Base-by-base conservation (phyloP, 805 yeast species). In the Pichia gijzeniarum region DNA sequence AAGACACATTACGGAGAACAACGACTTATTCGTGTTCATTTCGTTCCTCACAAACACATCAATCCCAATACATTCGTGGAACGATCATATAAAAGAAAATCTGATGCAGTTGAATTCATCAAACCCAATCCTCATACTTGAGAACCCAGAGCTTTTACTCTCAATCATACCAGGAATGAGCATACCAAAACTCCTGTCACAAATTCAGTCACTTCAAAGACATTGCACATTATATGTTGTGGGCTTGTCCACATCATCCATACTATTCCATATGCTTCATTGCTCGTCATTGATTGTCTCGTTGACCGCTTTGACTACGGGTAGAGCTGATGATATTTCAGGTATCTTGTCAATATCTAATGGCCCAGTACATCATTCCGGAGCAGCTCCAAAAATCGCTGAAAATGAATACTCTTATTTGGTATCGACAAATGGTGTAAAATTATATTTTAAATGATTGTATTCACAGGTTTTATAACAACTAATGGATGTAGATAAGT, bases 291-390 rank as follows among this genome's bases (percentile, higher is more conserved):
- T 79, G 35, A 68, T 78, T 34, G 52, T 87, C n/a, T 68, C 73
- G 18, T 57, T 87, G 31, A 74, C 76, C 54, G 89, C 95, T 1
- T 65, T 88, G 48, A 70, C 75, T 3, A 86, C 95, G 0, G 95
- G 95, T 0, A 71, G 87, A 53, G 95, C 96, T 0, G 77, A 75
- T 38, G 96, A 88, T 58, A 75, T 85, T 2, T 82, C 95, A 0
- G 96, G 96, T 1, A 70, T 81, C 4, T 57, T 88, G 35, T 69
- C 76, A 0, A 70, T 88, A 0, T 63, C 80, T 0, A 67, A 65
- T 41, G 95, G 95, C 0, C 51, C 52, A 1, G 39, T 31, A 5
- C 47, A 28, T n/a, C 1, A 3, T 5, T 7, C 17, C 19, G 12
- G 18, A 18, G 17, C 14, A 13, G 14, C 8, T 30, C 20, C 12